Evolutionary conservation across 2,329 filamentous ascomycete species (phyloP).

Genomic region (Xylaria sp.): DNA sequence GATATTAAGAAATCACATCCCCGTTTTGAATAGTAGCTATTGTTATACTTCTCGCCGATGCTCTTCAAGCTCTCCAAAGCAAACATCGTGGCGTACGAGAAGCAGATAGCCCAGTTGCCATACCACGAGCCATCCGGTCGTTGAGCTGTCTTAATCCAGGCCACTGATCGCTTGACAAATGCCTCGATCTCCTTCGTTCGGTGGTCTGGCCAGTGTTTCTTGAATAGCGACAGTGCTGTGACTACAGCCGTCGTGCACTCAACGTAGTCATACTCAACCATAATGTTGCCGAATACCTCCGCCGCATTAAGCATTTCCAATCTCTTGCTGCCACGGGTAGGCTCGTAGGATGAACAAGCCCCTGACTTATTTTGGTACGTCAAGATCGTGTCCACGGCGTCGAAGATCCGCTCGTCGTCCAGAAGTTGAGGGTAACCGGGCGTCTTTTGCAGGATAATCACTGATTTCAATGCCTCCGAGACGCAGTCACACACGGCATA

Average conservation of each 20-base stretch:
- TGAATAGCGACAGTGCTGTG: conserved; percentile 78
- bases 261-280: conserved; percentile 98
- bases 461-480: conserved; percentile 80
- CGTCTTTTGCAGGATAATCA: conserved; percentile 76
- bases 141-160: conserved; percentile 79
- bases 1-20: conserved; percentile 83
- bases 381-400: conserved; percentile 84
- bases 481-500: conserved; percentile 96
- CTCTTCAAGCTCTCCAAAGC: conserved; percentile 79
- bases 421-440: conserved; percentile 70
- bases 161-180: conserved; percentile 68
- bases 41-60: conserved; percentile 75
- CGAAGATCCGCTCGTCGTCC: conserved; percentile 71
- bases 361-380: conserved; percentile 85
- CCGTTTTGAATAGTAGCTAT: conserved; percentile 61
- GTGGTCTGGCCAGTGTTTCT: conserved; percentile 75
- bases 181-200: conserved; percentile 65
- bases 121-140: conserved; percentile 89
- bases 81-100: conserved; percentile 96
- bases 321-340: conserved; percentile 67
- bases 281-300: conserved; percentile 93
- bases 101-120: conserved; percentile 96
- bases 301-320: conserved; percentile 89
- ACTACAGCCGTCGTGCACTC: conserved; percentile 96
- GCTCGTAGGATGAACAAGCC: conserved; percentile 87